Evolutionary conservation across 164 flowering plant genomes (phyloP).

Genomic region (Chimonanthus praecox): DNA sequence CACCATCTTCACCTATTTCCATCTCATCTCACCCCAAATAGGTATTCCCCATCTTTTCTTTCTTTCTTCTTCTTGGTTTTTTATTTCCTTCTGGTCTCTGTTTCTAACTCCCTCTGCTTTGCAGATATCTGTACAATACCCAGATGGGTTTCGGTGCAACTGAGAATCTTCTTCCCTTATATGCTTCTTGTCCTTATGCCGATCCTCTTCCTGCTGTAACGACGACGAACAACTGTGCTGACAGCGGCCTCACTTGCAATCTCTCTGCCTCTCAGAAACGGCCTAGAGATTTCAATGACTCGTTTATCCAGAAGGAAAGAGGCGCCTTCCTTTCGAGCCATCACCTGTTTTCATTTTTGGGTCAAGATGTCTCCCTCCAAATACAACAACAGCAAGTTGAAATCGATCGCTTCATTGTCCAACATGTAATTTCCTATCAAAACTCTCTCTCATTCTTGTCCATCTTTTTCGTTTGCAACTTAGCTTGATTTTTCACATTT

Average conservation of each 20-base stretch:
- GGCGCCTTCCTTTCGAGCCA: background rate
- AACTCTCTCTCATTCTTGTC: background rate
- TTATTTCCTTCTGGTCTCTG: background rate
- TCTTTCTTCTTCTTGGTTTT: background rate
- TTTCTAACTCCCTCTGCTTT: background rate
- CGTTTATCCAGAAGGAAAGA: background rate
- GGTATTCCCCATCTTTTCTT: slow-evolving; percentile 18
- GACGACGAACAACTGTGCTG: slow-evolving; percentile 15
- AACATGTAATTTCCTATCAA: slow-evolving; percentile 40
- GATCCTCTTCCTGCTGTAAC: slow-evolving; percentile 16
- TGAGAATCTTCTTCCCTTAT: slow-evolving; percentile 14
- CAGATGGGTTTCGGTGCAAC: slow-evolving; percentile 22
- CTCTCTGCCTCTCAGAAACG: slow-evolving; percentile 19
- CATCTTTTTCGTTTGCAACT: background rate
- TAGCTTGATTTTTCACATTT: background rate
- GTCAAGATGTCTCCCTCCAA: slow-evolving; percentile 51
- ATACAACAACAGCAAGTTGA: slow-evolving; percentile 62
- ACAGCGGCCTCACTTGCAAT: slow-evolving; percentile 52
- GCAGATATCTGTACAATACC: slow-evolving; percentile 26
- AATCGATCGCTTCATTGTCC: slow-evolving; percentile 49
- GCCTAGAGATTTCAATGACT: slow-evolving; percentile 10
- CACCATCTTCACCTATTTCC: slow-evolving; percentile 36
- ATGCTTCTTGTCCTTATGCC: slow-evolving; percentile 11
- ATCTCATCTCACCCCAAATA: slow-evolving; percentile 27
- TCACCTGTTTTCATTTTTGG: slow-evolving; percentile 41